A percentile compares a stretch with the other conserved stretches of the same genome.
phyloP scores from a whole-genome alignment of 2,329 filamentous ascomycete species.

The Neopestalotiopsis clavispora region DNA sequence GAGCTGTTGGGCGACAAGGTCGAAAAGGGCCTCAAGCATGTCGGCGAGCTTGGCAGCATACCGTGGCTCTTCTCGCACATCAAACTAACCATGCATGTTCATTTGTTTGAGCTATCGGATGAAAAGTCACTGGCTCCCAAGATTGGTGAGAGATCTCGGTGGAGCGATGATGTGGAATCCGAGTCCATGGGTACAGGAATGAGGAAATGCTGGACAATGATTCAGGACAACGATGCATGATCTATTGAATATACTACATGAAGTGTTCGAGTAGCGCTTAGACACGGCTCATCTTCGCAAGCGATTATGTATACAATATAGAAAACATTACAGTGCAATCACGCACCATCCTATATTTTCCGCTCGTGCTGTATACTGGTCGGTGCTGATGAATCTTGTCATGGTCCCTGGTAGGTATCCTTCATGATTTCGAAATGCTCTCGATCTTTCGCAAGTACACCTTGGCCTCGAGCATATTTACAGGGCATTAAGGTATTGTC shows the following conservation, averaged over 20 bases:
- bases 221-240: slow-evolving; percentile 29
- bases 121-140: slow-evolving; percentile 10
- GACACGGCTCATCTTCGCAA: too few relatives aligned
- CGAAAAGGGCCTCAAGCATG: slow-evolving; percentile 33
- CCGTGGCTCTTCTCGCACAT: slow-evolving; percentile 64
- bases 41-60: slow-evolving; percentile 53
- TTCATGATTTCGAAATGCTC: too few relatives aligned
- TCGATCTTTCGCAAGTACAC: too few relatives aligned
- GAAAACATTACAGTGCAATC: too few relatives aligned
- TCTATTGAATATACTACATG: not conserved
- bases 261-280: not conserved
- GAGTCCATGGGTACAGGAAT: slow-evolving; percentile 65
- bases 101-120: slow-evolving; percentile 48
- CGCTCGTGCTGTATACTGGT: too few relatives aligned
- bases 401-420: accelerated
- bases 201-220: slow-evolving; percentile 60
- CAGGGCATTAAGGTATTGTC: too few relatives aligned
- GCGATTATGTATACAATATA: too few relatives aligned
- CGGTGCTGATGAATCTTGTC: accelerated
- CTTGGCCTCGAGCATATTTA: too few relatives aligned
- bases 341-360: too few relatives aligned
- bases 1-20: slow-evolving; percentile 28
- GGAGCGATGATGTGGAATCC: slow-evolving; percentile 47
- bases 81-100: slow-evolving; percentile 62
- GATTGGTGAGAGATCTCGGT: slow-evolving; percentile 43